phyloP scores from a whole-genome alignment of 164 flowering plant genomes.

The Paratinospora sagittata region DNA sequence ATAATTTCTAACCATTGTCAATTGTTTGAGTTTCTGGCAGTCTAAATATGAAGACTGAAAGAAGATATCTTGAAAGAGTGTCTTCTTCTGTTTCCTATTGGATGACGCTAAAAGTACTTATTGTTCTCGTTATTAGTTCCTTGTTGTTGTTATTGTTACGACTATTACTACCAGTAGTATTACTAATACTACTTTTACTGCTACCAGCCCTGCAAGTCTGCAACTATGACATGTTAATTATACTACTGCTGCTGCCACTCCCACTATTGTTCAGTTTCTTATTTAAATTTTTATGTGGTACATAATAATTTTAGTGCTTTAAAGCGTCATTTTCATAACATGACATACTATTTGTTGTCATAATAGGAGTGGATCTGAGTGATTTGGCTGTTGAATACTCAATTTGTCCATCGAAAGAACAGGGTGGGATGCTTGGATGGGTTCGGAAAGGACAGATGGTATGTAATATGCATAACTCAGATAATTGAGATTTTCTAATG shows the following conservation, averaged over 20 bases:
- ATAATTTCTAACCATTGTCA: too few relatives aligned
- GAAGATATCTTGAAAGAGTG: not conserved
- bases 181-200: not conserved
- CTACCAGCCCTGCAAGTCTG: not conserved
- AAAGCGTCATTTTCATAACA: not conserved
- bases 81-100: not conserved
- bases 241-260: not conserved
- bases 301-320: slow-evolving; percentile 7
- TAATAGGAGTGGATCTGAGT: slow-evolving; percentile 76
- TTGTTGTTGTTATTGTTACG: not conserved
- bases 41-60: not conserved
- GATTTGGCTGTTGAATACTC: slow-evolving; percentile 85
- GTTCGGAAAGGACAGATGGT: slow-evolving; percentile 93
- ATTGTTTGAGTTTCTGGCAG: not conserved
- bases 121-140: too few relatives aligned
- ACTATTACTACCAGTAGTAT: too few relatives aligned
- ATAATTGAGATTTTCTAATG: slow-evolving; percentile 7
- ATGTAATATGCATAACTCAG: slow-evolving; percentile 22
- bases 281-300: not conserved
- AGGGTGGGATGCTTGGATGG: slow-evolving; percentile 97
- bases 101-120: not conserved
- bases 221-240: not conserved
- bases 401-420: slow-evolving; percentile 75
- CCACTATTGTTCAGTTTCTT: not conserved
- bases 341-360: not conserved